Evolutionary conservation across 306 rosid genomes (phyloP), one percentile per base, ranked within the genome.

Genomic region (Quercus aquifolioides): DNA sequence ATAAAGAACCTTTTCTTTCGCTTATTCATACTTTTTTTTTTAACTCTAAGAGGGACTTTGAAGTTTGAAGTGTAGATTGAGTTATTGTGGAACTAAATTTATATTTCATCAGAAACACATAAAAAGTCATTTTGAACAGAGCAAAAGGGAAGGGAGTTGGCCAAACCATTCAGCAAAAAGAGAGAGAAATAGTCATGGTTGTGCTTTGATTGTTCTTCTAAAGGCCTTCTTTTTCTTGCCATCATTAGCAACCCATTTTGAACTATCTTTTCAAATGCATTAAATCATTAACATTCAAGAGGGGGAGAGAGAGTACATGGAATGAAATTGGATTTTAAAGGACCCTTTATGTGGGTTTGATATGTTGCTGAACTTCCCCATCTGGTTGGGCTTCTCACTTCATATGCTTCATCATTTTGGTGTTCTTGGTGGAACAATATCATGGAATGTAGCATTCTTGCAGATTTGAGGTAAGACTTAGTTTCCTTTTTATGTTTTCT

Each of bases 311-410:
- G 63, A 43, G 28, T 6, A 51, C 52, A 75, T 71, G 85, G 79
- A 80, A 21, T 41, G 46, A 41, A 56, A 79, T 74, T 75, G 80
- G 73, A 85, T 87, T 74, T 86, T 72, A 58, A 74, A 83, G 91
- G 83, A 46, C 79, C 84, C 79, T 77, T 80, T 77, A 41, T 86
- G 84, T 85, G 94, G 92, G 91, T 94, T 89, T 87, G 84, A 87
- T 89, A 89, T 81, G 80, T 79, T 78, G 72, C 74, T 79, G 79
- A 80, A 78, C 84, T 82, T 46, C 74, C 80, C 75, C 88, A 83
- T 88, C 92, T 84, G 76, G 81, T 74, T 69, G 73, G 77, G 82
- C 77, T 82, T 60, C 59, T 74, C 64, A 41, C 11, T 38, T 69
- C 38, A 59, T 33, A 78, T 70, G 69, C 71, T n/a, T 69, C 77